phyloP scores from a whole-genome alignment of 306 rosid genomes.

The Gillenia trifoliata region DNA sequence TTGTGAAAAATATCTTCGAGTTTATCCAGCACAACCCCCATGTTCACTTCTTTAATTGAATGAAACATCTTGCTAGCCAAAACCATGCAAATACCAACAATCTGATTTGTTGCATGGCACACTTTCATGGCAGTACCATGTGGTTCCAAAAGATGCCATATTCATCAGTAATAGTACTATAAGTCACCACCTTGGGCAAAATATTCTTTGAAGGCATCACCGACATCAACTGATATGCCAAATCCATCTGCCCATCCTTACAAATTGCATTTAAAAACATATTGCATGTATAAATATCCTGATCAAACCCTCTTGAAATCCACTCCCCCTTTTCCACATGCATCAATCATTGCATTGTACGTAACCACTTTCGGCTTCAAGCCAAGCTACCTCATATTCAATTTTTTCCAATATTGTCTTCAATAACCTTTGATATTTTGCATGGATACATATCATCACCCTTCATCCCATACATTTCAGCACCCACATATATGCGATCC shows the following conservation, averaged over 20 bases:
- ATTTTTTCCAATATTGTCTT: slow-evolving; percentile 37
- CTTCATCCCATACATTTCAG: slow-evolving; percentile 68
- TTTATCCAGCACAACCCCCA: no score
- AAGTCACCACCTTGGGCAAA: slow-evolving; percentile 79
- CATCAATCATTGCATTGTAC: slow-evolving; percentile 86
- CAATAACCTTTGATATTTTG: slow-evolving; percentile 56
- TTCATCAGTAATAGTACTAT: slow-evolving; percentile 84
- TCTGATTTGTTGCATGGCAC: no score
- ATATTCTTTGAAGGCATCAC: slow-evolving; percentile 65
- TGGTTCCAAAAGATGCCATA: no score
- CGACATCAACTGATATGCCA: slow-evolving; percentile 54
- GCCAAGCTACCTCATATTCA: slow-evolving; percentile 74
- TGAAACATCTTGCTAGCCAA: no score
- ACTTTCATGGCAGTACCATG: no score
- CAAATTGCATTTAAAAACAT: slow-evolving; percentile 78
- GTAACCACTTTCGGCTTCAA: slow-evolving; percentile 82
- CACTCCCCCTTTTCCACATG: slow-evolving; percentile 73
- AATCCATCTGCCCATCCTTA: slow-evolving; percentile 81
- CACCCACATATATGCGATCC: slow-evolving; percentile 58
- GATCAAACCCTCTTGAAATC: slow-evolving; percentile 61
- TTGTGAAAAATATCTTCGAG: no score
- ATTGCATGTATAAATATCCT: slow-evolving; percentile 74
- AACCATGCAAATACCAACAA: no score
- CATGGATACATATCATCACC: slow-evolving; percentile 50
- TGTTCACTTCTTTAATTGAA: no score